A percentile compares a stretch with the other conserved stretches of the same genome.
Conservation (phyloP, 345 rosid genomes). For the Carallia pectinifolia region DNA sequence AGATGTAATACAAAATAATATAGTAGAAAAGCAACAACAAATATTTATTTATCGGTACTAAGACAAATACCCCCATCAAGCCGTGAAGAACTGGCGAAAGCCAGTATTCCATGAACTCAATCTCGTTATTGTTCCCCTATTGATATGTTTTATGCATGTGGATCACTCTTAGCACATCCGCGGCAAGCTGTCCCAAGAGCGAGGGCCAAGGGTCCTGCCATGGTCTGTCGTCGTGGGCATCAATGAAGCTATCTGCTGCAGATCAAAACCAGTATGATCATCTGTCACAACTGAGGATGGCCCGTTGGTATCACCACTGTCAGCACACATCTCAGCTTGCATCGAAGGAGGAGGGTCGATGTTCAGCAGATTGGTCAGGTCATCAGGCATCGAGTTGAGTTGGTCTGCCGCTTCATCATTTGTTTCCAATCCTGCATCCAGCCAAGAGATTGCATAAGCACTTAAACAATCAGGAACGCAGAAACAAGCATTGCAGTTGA, state of each 20-base stretch:
- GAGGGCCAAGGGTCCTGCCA: slow-evolving; percentile 26
- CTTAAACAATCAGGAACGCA: too few species aligned
- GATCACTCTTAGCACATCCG: slow-evolving; percentile 36
- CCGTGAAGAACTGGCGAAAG: background rate
- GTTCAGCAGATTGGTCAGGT: slow-evolving; percentile 43
- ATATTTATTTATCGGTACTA: too few species aligned
- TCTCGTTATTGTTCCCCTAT: background rate
- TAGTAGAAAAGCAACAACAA: too few species aligned
- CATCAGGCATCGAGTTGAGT: slow-evolving; percentile 41
- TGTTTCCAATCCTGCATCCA: slow-evolving; percentile 30
- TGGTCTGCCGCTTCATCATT: slow-evolving; percentile 43
- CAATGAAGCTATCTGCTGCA: slow-evolving; percentile 61
- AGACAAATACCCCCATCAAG: too few species aligned
- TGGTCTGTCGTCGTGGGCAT: slow-evolving; percentile 39
- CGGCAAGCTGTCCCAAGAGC: slow-evolving; percentile 53
- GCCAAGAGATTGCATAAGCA: slow-evolving; percentile 6
- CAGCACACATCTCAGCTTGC: slow-evolving; percentile 44
- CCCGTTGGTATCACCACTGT: slow-evolving; percentile 51
- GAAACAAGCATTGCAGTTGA: background rate
- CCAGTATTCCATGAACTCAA: background rate
- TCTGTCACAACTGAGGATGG: slow-evolving; percentile 55
- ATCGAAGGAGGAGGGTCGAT: slow-evolving; percentile 24
- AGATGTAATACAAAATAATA: too few species aligned
- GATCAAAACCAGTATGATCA: slow-evolving; percentile 49
- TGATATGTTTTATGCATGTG: background rate